Base-by-base conservation (phyloP, 2,329 filamentous ascomycete species). In the Ilyonectria destructans region DNA sequence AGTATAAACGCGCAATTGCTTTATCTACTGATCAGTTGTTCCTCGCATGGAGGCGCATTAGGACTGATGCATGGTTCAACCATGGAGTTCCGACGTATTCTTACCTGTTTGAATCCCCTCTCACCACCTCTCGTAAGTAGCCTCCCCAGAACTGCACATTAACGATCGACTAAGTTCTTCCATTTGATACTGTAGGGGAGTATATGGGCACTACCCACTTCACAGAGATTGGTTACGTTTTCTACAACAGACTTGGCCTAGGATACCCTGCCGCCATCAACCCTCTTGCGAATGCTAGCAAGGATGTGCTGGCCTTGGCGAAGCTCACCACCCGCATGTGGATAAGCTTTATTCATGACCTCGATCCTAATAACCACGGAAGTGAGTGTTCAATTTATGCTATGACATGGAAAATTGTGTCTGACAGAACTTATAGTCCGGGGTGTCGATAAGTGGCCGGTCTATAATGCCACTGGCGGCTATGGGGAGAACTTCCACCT, bases 1-100 rank as follows among this genome's bases (percentile, higher is more conserved):
- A 88, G 74, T 90, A 84, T 78, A 87, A 89, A 65, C 85, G 89
- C 55, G 83, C 81, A 23, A 83, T 85, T 10, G 87, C 88, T 8
- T 85, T 86, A 0, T 46, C 56, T 31, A 88, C 89, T 19, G 89
- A 91, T 76, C 79, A 81, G 6, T 72, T 80, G 37, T 88, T 91
- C 79, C 86, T 88, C 51, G 87, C 86, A 2, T 85, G 85, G 58
- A 84, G 89, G 2, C 85, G 90, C 2, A 79, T 84, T 40, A 84
- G 86, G 2, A 87, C 86, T 67, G 81, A 88, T 74, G 82, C 82
- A 3, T 90, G 87, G 86, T 81, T 86, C 8, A 81, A 82, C 17
- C 77, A 82, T 17, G 82, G 82, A 7, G 75, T 87, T 3, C 79
- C 85, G 15, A 87, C 87, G 8, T 91, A 89, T 79, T 88, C 85